A percentile compares a stretch with the other conserved stretches of the same genome.
Evolutionary conservation across 371 early-diverging fungal species (phyloP).

Genomic region (Mucor plumbeus): DNA sequence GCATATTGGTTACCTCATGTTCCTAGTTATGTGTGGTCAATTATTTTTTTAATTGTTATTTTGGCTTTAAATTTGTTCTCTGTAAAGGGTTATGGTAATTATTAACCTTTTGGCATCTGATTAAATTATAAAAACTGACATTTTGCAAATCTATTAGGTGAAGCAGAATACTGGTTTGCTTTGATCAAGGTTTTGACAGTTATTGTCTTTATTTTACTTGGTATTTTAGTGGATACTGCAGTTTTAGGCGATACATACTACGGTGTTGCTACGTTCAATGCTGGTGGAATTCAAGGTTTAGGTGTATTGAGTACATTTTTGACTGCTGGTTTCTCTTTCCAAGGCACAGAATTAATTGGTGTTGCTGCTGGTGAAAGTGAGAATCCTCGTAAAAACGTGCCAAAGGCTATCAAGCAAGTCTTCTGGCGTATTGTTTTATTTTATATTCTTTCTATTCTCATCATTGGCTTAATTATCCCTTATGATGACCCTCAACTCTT

Average conservation of each 20-base stretch:
- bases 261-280: slow-evolving; percentile 35
- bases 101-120: not conserved
- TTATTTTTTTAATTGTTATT: slow-evolving; percentile 49
- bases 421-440: slow-evolving; percentile 67
- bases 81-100: slow-evolving; percentile 61
- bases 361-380: slow-evolving; percentile 78
- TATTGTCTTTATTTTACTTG: slow-evolving; percentile 73
- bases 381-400: slow-evolving; percentile 73
- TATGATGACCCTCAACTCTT: slow-evolving; percentile 61
- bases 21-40: slow-evolving; percentile 58
- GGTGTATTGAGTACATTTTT: slow-evolving; percentile 61
- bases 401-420: slow-evolving; percentile 50
- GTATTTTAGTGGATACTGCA: slow-evolving; percentile 57
- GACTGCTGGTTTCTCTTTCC: slow-evolving; percentile 86
- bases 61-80: slow-evolving; percentile 56
- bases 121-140: not conserved
- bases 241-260: slow-evolving; percentile 50
- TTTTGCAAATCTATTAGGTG: slow-evolving; percentile 18
- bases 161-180: slow-evolving; percentile 75
- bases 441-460: slow-evolving; percentile 66
- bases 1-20: slow-evolving; percentile 74
- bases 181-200: slow-evolving; percentile 68
- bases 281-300: slow-evolving; percentile 36
- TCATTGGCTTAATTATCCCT: slow-evolving; percentile 72
- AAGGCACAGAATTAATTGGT: slow-evolving; percentile 82